Conservation (phyloP, 2,329 filamentous ascomycete species). For the Cadophora luteo-olivacea region DNA sequence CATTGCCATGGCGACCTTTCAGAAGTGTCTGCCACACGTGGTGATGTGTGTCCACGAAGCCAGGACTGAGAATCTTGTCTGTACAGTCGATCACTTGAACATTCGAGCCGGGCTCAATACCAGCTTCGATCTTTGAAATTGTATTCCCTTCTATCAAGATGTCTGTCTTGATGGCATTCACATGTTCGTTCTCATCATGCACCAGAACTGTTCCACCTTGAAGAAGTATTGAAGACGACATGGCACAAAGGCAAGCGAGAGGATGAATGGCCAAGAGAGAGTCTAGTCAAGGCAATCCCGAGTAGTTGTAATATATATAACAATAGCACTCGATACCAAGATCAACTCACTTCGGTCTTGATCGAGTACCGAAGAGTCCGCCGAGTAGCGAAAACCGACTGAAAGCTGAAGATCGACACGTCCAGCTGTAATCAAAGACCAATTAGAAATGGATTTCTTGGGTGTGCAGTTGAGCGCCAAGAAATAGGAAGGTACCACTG, state of each 20-base stretch:
- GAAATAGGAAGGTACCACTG: too few species aligned
- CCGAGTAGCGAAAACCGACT: too few species aligned
- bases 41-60: slow-evolving; percentile 49
- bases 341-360: too few species aligned
- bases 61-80: slow-evolving; percentile 46
- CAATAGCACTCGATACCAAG: too few species aligned
- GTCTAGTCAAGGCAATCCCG: too few species aligned
- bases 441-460: too few species aligned
- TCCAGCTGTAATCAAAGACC: too few species aligned
- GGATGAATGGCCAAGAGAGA: too few species aligned
- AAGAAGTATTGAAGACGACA: slow-evolving; percentile 41
- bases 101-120: slow-evolving; percentile 34
- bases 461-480: too few species aligned
- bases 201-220: slow-evolving; percentile 47
- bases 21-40: slow-evolving; percentile 45
- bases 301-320: too few species aligned
- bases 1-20: slow-evolving; percentile 48
- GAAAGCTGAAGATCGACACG: too few species aligned
- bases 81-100: slow-evolving; percentile 47
- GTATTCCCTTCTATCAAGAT: slow-evolving; percentile 41
- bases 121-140: slow-evolving; percentile 44
- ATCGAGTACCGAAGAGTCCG: too few species aligned
- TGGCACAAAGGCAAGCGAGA: not conserved
- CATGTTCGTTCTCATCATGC: slow-evolving; percentile 44
- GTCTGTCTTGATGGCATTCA: slow-evolving; percentile 43